Percentiles rank a stretch among this genome's conserved stretches.
These are phyloP conservation scores for Hypoxylon sp. DNA, from an alignment of 2,329 filamentous ascomycete species.

Conservation along the genomic window DNA sequence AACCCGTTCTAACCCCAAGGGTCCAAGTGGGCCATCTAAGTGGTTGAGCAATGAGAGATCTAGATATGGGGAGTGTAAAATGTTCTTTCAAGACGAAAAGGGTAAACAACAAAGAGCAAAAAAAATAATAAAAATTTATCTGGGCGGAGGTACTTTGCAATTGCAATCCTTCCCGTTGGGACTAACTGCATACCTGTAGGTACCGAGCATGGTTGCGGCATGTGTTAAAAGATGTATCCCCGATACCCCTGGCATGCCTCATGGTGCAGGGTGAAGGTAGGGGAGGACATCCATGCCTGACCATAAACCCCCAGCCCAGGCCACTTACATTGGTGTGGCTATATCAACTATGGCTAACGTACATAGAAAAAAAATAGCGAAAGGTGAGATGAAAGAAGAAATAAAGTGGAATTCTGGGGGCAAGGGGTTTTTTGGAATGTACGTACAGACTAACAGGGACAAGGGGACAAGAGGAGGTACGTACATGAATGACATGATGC, in stretches of 20 bases:
- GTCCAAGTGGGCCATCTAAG: constrained; percentile 32
- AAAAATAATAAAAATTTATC: constrained; percentile 19
- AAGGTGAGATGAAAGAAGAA: constrained; percentile 14
- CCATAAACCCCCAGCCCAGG: constrained; percentile 3
- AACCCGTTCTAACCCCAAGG: constrained; percentile 35
- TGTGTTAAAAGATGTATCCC: constrained; percentile 32
- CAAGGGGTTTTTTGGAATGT: constrained; percentile 19
- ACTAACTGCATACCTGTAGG: constrained; percentile 38
- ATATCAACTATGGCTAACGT: constrained; percentile 20
- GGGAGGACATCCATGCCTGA: constrained; percentile 17
- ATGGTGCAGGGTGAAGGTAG: constrained; percentile 11
- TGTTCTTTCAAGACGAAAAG: constrained; percentile 16
- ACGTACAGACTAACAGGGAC: constrained; percentile 4
- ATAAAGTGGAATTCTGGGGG: constrained; percentile 30
- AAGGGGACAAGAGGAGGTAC: background rate
- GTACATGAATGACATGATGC: background rate
- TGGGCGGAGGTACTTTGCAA: constrained; percentile 20
- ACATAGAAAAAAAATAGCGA: constrained; percentile 11
- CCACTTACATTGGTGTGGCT: constrained; percentile 33
- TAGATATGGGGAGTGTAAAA: constrained; percentile 28
- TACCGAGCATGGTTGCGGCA: constrained; percentile 34
- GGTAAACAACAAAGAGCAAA: constrained; percentile 21
- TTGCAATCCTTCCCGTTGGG: constrained; percentile 39
- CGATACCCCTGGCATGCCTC: constrained; percentile 35
- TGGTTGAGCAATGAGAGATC: constrained; percentile 28